Conservation (phyloP, 192 early-diverging fungal genomes). For the Rhizoclosmatium globosum region DNA sequence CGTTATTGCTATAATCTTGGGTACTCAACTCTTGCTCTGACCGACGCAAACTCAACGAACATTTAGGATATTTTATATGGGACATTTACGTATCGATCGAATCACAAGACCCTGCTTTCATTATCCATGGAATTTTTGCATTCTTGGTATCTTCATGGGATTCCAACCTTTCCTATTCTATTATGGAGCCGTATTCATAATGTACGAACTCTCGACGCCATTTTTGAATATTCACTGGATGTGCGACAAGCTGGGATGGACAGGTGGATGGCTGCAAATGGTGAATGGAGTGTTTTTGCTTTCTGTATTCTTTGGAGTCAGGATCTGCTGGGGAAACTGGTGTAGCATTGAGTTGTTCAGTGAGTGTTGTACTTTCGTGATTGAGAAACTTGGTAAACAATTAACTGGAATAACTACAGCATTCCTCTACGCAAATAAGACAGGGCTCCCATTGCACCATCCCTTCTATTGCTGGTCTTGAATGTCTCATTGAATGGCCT, state of each 20-base stretch:
- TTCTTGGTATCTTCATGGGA: conserved; percentile 77
- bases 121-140: conserved; percentile 80
- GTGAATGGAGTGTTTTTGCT: conserved; percentile 85
- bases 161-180: conserved; percentile 84
- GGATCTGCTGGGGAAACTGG: conserved; percentile 84
- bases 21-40: conserved; percentile 42
- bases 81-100: conserved; percentile 76
- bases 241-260: conserved; percentile 88
- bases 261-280: conserved; percentile 78
- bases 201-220: conserved; percentile 88
- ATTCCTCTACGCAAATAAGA: too few relatives aligned
- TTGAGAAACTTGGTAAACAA: too few relatives aligned
- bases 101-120: conserved; percentile 81
- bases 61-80: conserved; percentile 84
- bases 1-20: conserved; percentile 83
- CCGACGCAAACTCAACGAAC: neutral
- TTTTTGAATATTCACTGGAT: conserved; percentile 94
- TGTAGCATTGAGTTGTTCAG: conserved; percentile 71
- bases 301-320: conserved; percentile 73
- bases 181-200: conserved; percentile 86
- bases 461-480: conserved; percentile 33
- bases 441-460: neutral
- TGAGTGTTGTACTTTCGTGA: conserved; percentile 49
- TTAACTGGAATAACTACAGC: too few relatives aligned
- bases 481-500: conserved; percentile 70